phyloP scores from a whole-genome alignment of 2,329 filamentous ascomycete species.

The Alternaria sp. region DNA sequence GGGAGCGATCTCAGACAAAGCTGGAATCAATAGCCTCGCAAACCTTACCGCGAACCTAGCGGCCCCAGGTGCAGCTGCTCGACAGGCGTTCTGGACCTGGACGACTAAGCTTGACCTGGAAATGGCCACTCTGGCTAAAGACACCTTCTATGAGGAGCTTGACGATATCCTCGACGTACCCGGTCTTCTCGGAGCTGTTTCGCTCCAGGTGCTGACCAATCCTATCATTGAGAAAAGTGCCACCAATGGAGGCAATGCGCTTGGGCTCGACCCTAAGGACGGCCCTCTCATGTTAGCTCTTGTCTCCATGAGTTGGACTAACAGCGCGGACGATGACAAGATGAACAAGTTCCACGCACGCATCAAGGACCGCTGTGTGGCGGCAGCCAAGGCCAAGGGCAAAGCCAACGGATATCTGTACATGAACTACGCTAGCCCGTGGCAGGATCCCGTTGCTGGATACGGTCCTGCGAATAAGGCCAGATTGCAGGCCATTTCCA shows the following conservation, averaged over 20 bases:
- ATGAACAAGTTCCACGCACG: slow-evolving; percentile 25
- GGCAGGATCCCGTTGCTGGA: slow-evolving; percentile 50
- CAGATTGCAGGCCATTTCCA: slow-evolving; percentile 21
- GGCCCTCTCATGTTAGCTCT: slow-evolving; percentile 30
- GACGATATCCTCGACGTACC: slow-evolving; percentile 20
- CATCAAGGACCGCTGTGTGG: slow-evolving; percentile 19
- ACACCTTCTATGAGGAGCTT: slow-evolving; percentile 34
- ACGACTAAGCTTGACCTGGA: slow-evolving; percentile 33
- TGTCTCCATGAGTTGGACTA: slow-evolving; percentile 27
- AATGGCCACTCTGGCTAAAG: slow-evolving; percentile 23
- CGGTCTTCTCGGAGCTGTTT: slow-evolving; percentile 24
- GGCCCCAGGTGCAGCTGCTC: slow-evolving; percentile 3
- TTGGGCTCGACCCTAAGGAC: slow-evolving; percentile 30
- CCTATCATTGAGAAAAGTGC: slow-evolving; percentile 24
- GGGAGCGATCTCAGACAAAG: slow-evolving; percentile 18
- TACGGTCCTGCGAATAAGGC: slow-evolving; percentile 51
- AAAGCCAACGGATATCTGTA: slow-evolving; percentile 43
- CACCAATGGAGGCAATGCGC: slow-evolving; percentile 30
- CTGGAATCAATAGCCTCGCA: slow-evolving; percentile 25
- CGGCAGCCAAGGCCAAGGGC: slow-evolving; percentile 9
- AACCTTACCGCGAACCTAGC: slow-evolving; percentile 17
- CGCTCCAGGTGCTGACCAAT: slow-evolving; percentile 38
- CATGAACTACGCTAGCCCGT: slow-evolving; percentile 56
- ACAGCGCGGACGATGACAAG: slow-evolving; percentile 28
- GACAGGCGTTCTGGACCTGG: slow-evolving; percentile 37